Conservation (phyloP, 2,329 filamentous ascomycete species). For the Cryoendolithus antarcticus region DNA sequence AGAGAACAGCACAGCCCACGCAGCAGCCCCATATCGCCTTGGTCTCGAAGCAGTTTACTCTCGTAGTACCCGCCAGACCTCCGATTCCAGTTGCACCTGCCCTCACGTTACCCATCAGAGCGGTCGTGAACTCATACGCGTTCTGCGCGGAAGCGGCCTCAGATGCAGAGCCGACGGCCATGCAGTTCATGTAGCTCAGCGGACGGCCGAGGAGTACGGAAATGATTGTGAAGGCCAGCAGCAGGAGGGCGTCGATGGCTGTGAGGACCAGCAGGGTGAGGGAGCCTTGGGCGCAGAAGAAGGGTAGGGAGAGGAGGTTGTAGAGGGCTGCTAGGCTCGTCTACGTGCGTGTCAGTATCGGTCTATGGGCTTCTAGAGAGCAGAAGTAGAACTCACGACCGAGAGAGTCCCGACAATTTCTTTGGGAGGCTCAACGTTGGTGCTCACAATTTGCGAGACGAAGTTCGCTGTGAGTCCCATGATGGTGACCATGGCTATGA, state of each 20-base stretch:
- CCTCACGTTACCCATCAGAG: conserved; percentile 38
- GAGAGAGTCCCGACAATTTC: conserved; percentile 67
- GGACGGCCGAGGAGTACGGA: conserved; percentile 68
- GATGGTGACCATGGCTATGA: conserved; percentile 58
- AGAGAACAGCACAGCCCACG: conserved; percentile 56
- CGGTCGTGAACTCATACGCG: conserved; percentile 42
- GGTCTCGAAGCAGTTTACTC: conserved; percentile 64
- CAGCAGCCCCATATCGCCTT: conserved; percentile 80
- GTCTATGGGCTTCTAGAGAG: no score
- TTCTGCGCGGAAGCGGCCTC: conserved; percentile 34
- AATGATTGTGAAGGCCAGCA: conserved; percentile 70
- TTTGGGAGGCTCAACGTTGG: conserved; percentile 52
- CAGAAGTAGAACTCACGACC: conserved; percentile 49
- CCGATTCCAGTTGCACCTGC: conserved; percentile 39
- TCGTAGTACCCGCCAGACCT: conserved; percentile 48
- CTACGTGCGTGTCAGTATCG: conserved; percentile 36
- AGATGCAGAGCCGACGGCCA: conserved; percentile 36
- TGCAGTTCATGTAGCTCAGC: conserved; percentile 66
- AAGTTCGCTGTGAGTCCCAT: conserved; percentile 76
- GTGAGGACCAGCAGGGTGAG: conserved; percentile 64
- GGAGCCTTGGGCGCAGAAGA: conserved; percentile 68
- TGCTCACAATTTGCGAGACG: conserved; percentile 59
- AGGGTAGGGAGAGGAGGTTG: conserved; percentile 54
- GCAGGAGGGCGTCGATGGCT: conserved; percentile 53
- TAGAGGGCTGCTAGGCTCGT: conserved; percentile 70